Evolutionary conservation across 768 basidiomycete species (phyloP).

Genomic region (Hypholoma sublateritium): DNA sequence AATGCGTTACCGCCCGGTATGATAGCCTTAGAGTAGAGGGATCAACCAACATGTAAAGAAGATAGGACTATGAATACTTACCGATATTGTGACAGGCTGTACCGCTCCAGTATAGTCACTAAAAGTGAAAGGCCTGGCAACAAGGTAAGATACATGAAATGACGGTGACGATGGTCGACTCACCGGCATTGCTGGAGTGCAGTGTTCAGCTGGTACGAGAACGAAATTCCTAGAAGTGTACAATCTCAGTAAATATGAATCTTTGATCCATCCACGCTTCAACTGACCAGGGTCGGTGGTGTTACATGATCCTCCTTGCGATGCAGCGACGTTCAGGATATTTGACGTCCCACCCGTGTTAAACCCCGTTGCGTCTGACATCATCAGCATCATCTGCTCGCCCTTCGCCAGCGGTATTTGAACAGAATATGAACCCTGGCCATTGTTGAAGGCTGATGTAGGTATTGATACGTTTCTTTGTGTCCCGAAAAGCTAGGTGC

Average conservation of each 20-base stretch:
- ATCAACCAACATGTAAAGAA: background rate
- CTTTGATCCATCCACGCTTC: background rate
- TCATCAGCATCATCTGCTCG: slow-evolving; percentile 50
- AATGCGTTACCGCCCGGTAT: slow-evolving; percentile 63
- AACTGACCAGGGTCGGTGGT: slow-evolving; percentile 41
- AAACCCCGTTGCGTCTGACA: slow-evolving; percentile 75
- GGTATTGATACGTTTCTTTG: slow-evolving; percentile 59
- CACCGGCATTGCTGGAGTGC: slow-evolving; percentile 65
- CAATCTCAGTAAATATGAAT: background rate
- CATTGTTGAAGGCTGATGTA: slow-evolving; percentile 49
- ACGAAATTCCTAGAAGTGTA: slow-evolving; percentile 33
- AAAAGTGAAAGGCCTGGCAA: slow-evolving; percentile 45
- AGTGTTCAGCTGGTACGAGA: slow-evolving; percentile 48
- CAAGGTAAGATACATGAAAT: background rate
- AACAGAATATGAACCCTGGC: slow-evolving; percentile 50
- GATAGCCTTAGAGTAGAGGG: slow-evolving; percentile 40
- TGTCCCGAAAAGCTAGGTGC: slow-evolving; percentile 47
- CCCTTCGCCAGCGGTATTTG: slow-evolving; percentile 41
- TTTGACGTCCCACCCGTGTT: slow-evolving; percentile 60
- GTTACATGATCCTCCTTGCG: slow-evolving; percentile 51
- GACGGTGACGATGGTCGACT: slow-evolving; percentile 17
- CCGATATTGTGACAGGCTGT: slow-evolving; percentile 56
- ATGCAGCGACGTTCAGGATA: slow-evolving; percentile 46
- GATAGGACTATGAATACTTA: slow-evolving; percentile 23
- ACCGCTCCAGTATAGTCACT: slow-evolving; percentile 42